A percentile compares a stretch with the other conserved stretches of the same genome.
phyloP scores from a whole-genome alignment of 108 stramenopile species.

The Discostella pseudostelligera region DNA sequence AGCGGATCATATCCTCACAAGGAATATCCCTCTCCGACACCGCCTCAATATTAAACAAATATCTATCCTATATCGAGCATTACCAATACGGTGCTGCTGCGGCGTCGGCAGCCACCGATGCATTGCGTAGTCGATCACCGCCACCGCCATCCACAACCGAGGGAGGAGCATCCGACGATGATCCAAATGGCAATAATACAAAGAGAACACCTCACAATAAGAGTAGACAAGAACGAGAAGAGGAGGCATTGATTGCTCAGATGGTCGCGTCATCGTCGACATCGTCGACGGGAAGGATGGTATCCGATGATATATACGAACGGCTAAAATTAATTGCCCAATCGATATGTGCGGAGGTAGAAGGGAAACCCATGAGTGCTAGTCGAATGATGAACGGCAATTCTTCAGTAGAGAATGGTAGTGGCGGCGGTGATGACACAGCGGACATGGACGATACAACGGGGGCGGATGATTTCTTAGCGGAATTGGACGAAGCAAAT shows the following conservation, averaged over 20 bases:
- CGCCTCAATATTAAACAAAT: constrained; percentile 22
- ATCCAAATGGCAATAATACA: no score
- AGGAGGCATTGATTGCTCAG: constrained; percentile 27
- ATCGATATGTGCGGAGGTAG: constrained; percentile 27
- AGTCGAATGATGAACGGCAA: neutral
- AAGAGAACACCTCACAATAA: constrained; percentile 5
- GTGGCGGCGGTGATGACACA: neutral
- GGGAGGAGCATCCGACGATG: neutral
- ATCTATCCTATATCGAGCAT: constrained; percentile 19
- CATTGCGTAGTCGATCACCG: neutral
- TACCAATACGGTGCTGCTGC: constrained; percentile 6
- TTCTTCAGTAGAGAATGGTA: neutral
- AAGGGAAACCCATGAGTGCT: constrained; percentile 11
- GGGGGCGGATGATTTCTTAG: constrained; percentile 20
- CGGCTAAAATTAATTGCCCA: constrained; percentile 33
- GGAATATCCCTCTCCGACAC: constrained; percentile 41
- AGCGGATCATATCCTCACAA: constrained; percentile 30
- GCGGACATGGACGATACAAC: neutral
- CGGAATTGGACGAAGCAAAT: constrained; percentile 19
- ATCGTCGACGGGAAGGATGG: neutral
- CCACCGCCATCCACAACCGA: neutral
- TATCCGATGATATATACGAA: constrained; percentile 40
- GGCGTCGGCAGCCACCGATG: neutral
- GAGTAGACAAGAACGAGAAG: constrained; percentile 26
- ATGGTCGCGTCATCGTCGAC: constrained; percentile 11